Evolutionary conservation across 208 protist genomes (phyloP), one percentile per base, ranked within the genome.

Genomic region (Trypanosoma platydactyli): DNA sequence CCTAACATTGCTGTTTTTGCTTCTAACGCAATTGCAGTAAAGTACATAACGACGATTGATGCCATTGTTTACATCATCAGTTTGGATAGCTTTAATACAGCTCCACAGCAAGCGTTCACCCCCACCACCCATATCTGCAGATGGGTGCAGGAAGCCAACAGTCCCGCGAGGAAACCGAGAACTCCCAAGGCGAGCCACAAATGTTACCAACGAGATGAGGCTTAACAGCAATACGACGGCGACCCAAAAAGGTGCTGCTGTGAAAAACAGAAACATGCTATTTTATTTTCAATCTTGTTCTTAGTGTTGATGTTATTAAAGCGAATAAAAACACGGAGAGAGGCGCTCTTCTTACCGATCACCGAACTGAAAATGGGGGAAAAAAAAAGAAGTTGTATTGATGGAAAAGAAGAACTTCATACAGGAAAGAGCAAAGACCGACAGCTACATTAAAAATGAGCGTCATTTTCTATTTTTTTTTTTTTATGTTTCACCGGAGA

Each of bases 91-190:
- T 5, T 78, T 64, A 24, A 99, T 63, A 0, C 83, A 77, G 5
- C 87, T 79, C 97, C 97, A 99, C 57, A 99, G 62, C 38, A 99
- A 97, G 7, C 96, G 81, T 80, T 99, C 98, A 1, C 98, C 98
- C 25, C 98, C 98, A 7, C 97, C 98, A 41, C 96, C 96, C 38
- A 84, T 90, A 16, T 91, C 95, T 45, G 94, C 76, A 38, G 91
- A 83, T 9, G 92, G 83, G 78, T 98, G 95, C 20, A 98, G 76
- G 68, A 98, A 97, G 15, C 85, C 92, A n/a, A 98, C 71, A 0
- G 81, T 66, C 20, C 73, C 77, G 3, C 33, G 45, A 1, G 71
- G 44, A 65, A 86, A 84, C 30, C 35, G 45, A 12, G 52, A 44
- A 13, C 2, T 53, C 16, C 53, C 65, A 30, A 49, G 18, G 3